Evolutionary conservation across 768 basidiomycete genomes (phyloP), one percentile per base, ranked within the genome.

Genomic region (Fibroporia radiculosa): DNA sequence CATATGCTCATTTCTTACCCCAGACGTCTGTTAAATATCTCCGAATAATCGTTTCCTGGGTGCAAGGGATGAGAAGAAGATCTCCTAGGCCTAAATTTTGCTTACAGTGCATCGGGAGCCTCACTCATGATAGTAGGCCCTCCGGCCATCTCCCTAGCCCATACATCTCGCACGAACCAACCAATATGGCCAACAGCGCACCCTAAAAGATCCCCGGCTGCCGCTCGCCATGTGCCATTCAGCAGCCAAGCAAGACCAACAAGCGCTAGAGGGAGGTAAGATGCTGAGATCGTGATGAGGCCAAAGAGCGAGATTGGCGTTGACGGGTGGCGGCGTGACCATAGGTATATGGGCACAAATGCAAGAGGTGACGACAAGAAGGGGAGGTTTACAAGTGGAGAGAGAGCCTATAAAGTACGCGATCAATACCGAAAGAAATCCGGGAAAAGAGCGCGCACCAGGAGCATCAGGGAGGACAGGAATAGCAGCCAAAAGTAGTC

Each of bases 301-400:
- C 95, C 95, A 55, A 99, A 96, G 13, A 99, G 77, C 2, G 91
- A 93, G 47, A 99, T 92, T n/a, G 91, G 90, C 3, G 92, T 90
- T 3, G 84, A 80, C 3, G 95, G 93, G 61, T 99, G 95, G 18
- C 93, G 75, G 42, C 95, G 72, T 14, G 93, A 92, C 96, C 96
- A 99, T 48, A 98, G 72, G 62, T 99, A 99, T 31, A 97, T 96
- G 3, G 95, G 86, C 2, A 95, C 89, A 58, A 95, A 96, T 0
- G 93, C 92, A 24, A 95, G 76, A 0, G 92, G 82, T 0, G 91
- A 88, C 4, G 93, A 93, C 35, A 97, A 81, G 69, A 96, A 95
- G 0, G 93, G 92, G 13, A 93, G 77, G 51, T 90, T 92, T 58
- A 96, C 81, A 10, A 93, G 72, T 0, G 92, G 91, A 0, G 93